These are phyloP conservation scores for Daedaleopsis nitida DNA, from an alignment of 768 basidiomycete genomes.

Conservation along the genomic window DNA sequence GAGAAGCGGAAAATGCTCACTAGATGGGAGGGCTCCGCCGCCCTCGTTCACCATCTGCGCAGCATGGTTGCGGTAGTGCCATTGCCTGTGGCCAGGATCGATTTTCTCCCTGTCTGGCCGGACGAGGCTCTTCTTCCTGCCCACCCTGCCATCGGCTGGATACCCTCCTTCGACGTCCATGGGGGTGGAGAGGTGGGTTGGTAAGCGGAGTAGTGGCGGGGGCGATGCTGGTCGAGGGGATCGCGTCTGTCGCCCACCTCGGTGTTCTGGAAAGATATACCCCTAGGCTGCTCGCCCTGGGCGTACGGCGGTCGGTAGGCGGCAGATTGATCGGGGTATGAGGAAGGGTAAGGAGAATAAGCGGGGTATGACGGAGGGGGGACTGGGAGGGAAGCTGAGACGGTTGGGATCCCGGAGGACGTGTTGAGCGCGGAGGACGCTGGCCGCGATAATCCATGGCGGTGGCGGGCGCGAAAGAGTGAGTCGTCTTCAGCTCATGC, in stretches of 20 bases:
- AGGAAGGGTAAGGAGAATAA: constrained; percentile 21
- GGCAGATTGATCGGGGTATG: constrained; percentile 25
- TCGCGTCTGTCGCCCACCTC: constrained; percentile 72
- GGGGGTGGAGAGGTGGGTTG: constrained; percentile 39
- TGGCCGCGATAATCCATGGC: constrained; percentile 37
- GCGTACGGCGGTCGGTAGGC: constrained; percentile 20
- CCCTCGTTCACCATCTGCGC: constrained; percentile 74
- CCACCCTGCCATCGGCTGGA: constrained; percentile 50
- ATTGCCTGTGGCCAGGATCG: constrained; percentile 90
- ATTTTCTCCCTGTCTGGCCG: constrained; percentile 95
- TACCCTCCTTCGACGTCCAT: constrained; percentile 45
- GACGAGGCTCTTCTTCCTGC: constrained; percentile 90
- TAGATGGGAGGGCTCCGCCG: constrained; percentile 77
- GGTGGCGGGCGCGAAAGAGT: constrained; percentile 16
- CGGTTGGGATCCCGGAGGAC: constrained; percentile 35
- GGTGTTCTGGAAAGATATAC: constrained; percentile 68
- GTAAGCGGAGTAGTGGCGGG: constrained; percentile 47
- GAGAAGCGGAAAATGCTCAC: constrained; percentile 57
- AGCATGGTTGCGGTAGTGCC: constrained; percentile 90
- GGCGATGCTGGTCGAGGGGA: constrained; percentile 56
- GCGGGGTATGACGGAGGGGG: constrained; percentile 26
- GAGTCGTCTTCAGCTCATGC: constrained; percentile 28
- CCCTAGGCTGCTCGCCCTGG: constrained; percentile 27
- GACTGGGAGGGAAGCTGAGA: constrained; percentile 25
- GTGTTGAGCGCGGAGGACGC: constrained; percentile 39